These are phyloP conservation scores for Dactylis glomerata DNA, from an alignment of 176 grass and related monocot species.

Conservation along the genomic window DNA sequence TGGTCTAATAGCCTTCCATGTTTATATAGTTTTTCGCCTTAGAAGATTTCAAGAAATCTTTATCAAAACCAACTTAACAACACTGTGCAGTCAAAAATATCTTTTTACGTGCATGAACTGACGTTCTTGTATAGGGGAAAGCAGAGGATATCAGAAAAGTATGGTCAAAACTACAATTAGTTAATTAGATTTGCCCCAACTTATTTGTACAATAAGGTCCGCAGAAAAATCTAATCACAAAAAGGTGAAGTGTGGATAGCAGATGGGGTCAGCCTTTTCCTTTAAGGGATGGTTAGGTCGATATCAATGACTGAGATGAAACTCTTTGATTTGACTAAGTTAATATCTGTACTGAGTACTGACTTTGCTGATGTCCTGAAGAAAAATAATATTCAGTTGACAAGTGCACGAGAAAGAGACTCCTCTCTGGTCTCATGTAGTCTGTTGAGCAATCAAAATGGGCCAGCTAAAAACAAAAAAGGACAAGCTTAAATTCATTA, in stretches of 20 bases:
- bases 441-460: conserved; percentile 26
- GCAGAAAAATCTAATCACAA: not conserved
- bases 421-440: not conserved
- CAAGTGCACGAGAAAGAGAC: conserved; percentile 26
- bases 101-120: not conserved
- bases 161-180: conserved; percentile 3
- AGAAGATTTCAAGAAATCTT: not conserved
- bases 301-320: conserved; percentile 1
- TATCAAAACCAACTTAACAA: not conserved
- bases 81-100: not conserved
- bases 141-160: not conserved
- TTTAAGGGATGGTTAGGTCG: conserved; percentile 16
- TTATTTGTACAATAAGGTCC: not conserved
- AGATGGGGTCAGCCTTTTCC: conserved; percentile 11
- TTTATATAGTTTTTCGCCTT: not conserved
- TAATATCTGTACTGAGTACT: not conserved
- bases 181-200: conserved; percentile 30
- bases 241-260: not conserved
- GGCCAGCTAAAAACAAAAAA: not conserved
- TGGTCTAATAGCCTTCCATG: not conserved
- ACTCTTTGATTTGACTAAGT: conserved; percentile 5
- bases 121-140: conserved; percentile 15
- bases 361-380: conserved; percentile 9
- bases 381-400: conserved; percentile 16
- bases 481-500: not conserved